phyloP scores from a whole-genome alignment of 179 eudicot species.

The Amaranthus tricolor region DNA sequence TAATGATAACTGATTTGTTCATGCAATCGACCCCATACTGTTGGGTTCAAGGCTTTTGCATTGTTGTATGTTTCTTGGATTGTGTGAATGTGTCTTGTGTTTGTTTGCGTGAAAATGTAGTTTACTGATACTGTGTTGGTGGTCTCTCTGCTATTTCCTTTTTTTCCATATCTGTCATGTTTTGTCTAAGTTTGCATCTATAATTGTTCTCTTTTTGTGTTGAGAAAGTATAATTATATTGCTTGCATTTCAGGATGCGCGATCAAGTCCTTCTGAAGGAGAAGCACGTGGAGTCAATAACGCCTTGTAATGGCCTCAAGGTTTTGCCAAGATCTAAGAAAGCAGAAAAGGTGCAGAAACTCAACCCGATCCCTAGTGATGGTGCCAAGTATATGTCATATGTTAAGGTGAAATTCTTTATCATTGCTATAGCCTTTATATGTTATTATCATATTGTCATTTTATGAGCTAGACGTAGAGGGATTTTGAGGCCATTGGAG shows the following conservation, averaged over 20 bases:
- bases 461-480: background rate
- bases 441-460: background rate
- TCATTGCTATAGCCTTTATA: conserved; percentile 1
- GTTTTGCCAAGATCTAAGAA: conserved; percentile 39
- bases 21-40: too few species aligned
- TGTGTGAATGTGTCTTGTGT: background rate
- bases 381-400: conserved; percentile 94
- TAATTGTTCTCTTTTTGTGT: background rate
- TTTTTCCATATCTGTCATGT: background rate
- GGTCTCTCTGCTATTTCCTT: background rate
- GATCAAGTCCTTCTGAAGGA: conserved; percentile 41
- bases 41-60: too few species aligned
- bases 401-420: conserved; percentile 69
- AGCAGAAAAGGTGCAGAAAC: conserved; percentile 57
- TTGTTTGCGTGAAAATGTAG: background rate
- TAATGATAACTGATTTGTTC: too few species aligned
- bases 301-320: conserved; percentile 42
- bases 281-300: conserved; percentile 34
- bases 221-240: conserved; percentile 5
- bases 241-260: conserved; percentile 37
- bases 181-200: background rate
- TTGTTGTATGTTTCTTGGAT: too few species aligned
- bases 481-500: background rate
- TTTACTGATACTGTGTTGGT: background rate
- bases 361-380: conserved; percentile 50